Conservation (phyloP, 768 basidiomycete species). For the Daedaleopsis sinensis region DNA sequence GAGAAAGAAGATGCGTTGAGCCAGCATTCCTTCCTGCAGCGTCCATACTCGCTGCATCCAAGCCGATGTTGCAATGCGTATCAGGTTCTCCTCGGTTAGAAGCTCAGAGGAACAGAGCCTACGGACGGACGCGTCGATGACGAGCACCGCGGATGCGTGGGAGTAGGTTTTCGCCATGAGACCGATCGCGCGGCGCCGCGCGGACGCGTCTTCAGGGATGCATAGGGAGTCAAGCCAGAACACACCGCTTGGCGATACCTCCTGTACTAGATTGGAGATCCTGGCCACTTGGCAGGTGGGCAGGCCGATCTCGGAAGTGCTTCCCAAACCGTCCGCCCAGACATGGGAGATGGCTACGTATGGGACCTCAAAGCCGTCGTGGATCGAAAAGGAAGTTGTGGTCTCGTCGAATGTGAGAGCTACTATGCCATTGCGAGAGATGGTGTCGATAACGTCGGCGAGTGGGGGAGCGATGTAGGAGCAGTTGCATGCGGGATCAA, state of each 20-base stretch:
- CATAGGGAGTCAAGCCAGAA: constrained; percentile 22
- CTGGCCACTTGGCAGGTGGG: constrained; percentile 13
- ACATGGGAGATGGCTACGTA: constrained; percentile 20
- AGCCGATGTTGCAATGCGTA: constrained; percentile 7
- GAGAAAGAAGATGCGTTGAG: constrained; percentile 14
- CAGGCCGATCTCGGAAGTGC: constrained; percentile 14
- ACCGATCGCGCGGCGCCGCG: constrained; percentile 10
- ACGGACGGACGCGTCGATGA: constrained; percentile 15
- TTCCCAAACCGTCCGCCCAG: constrained; percentile 22
- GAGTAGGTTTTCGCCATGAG: constrained; percentile 20
- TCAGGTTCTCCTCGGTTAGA: constrained; percentile 4
- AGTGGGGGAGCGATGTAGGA: no score
- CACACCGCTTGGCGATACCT: neutral
- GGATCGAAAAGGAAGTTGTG: no score
- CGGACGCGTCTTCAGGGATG: constrained; percentile 3
- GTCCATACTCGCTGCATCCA: constrained; percentile 19
- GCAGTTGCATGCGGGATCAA: no score
- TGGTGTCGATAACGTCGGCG: no score
- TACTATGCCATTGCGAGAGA: no score
- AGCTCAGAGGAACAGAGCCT: constrained; percentile 3
- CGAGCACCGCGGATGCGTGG: constrained; percentile 13
- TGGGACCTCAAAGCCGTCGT: neutral
- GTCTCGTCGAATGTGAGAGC: no score
- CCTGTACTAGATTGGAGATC: neutral
- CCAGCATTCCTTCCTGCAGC: constrained; percentile 15